phyloP scores from a whole-genome alignment of 352 stramenopile species.

The Pythium scleroteichum region DNA sequence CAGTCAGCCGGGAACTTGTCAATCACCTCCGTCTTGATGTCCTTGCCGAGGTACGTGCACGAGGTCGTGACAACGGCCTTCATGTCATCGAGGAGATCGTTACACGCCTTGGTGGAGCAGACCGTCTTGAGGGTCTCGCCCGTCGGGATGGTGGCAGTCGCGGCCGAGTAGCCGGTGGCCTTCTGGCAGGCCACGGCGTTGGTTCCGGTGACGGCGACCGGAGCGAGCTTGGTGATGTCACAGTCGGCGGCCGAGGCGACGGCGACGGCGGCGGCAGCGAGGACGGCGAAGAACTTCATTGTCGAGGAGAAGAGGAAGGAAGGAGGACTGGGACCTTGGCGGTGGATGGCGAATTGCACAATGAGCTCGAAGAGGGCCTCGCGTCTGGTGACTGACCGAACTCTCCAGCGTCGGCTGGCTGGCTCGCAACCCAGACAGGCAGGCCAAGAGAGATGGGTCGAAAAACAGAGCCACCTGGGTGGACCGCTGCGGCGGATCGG shows the following conservation, averaged over 20 bases:
- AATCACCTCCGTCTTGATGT: constrained; percentile 1
- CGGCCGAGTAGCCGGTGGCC: background rate
- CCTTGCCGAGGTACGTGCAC: background rate
- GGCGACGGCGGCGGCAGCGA: constrained; percentile 9
- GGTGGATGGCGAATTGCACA: background rate
- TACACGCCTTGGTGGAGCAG: constrained; percentile 23
- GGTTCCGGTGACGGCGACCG: background rate
- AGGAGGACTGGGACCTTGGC: background rate
- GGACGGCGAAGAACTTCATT: constrained; percentile 21
- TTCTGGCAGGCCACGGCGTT: background rate
- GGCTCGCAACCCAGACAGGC: background rate
- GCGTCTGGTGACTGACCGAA: background rate
- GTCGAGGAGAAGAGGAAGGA: background rate
- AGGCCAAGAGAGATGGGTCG: constrained; percentile 1
- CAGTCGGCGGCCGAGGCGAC: constrained; percentile 2
- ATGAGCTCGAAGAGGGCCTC: background rate
- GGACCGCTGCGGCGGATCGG: background rate
- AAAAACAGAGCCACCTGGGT: background rate
- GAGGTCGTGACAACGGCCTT: background rate
- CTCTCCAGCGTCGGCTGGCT: too few relatives aligned
- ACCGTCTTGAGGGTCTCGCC: background rate
- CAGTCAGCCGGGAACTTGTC: constrained; percentile 8
- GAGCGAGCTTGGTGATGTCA: background rate
- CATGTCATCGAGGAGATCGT: constrained; percentile 21
- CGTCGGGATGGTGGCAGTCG: constrained; percentile 7